These are phyloP conservation scores for Quercus parvula DNA, from an alignment of 306 rosid genomes.

Conservation along the genomic window DNA sequence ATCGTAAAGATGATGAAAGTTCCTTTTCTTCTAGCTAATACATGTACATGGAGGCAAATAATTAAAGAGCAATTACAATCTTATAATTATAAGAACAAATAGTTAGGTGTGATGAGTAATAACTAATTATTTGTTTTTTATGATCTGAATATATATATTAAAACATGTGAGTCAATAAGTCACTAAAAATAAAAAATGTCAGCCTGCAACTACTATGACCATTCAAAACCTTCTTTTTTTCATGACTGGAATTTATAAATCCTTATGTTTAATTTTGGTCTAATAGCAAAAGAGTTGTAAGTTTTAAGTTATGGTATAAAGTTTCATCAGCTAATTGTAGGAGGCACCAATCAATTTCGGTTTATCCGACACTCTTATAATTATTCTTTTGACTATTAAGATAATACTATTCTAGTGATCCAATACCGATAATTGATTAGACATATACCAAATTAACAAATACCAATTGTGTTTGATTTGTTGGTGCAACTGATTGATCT, in stretches of 20 bases:
- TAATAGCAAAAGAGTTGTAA: not conserved
- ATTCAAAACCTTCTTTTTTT: too few species aligned
- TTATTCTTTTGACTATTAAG: too few species aligned
- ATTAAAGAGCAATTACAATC: not conserved
- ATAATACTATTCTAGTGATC: too few species aligned
- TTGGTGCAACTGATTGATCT: too few species aligned
- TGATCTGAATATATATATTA: not conserved
- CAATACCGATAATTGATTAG: too few species aligned
- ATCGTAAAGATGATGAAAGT: conserved; percentile 14
- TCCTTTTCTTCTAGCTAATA: not conserved
- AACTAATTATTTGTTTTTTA: not conserved
- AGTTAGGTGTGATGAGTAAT: conserved; percentile 6
- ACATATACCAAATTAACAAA: too few species aligned
- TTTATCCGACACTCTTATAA: too few species aligned
- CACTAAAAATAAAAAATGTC: not conserved
- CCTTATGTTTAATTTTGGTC: too few species aligned
- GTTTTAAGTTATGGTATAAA: not conserved
- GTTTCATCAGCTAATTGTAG: not conserved
- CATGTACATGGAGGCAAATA: not conserved
- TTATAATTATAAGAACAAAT: not conserved
- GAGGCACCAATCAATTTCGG: not conserved
- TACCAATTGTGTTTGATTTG: too few species aligned
- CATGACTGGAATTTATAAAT: too few species aligned
- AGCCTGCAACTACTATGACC: not conserved
- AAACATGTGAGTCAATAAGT: not conserved